These are phyloP conservation scores for Hyparrhenia diplandra DNA, from an alignment of 176 grass and related monocot species.

Conservation along the genomic window DNA sequence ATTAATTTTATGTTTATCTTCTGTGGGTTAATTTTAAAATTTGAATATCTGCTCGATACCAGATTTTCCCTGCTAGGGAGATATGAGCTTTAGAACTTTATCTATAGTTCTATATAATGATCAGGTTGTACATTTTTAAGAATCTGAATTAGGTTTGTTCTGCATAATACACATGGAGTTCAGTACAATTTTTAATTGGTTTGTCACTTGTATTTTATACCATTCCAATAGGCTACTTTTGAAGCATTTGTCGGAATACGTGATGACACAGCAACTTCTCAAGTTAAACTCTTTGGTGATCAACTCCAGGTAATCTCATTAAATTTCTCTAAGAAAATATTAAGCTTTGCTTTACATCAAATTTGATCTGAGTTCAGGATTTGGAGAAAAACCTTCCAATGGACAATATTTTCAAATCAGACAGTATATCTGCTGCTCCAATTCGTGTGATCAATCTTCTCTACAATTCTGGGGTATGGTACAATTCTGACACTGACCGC, in stretches of 20 bases:
- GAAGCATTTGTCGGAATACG: slow-evolving; percentile 88
- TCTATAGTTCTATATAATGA: not conserved
- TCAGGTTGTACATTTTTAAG: not conserved
- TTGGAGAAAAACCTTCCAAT: slow-evolving; percentile 94
- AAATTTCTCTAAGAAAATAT: slow-evolving; percentile 1
- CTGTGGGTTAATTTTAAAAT: not conserved
- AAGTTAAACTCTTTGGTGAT: slow-evolving; percentile 88
- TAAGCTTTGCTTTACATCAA: slow-evolving; percentile 18
- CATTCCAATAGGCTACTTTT: slow-evolving; percentile 66
- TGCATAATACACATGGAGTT: not conserved
- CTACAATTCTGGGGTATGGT: slow-evolving; percentile 86
- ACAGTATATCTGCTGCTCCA: slow-evolving; percentile 76
- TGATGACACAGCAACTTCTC: slow-evolving; percentile 74
- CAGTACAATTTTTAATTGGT: not conserved
- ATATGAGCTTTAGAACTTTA: not conserved
- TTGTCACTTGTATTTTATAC: slow-evolving; percentile 14
- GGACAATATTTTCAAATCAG: slow-evolving; percentile 88
- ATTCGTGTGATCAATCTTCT: slow-evolving; percentile 94
- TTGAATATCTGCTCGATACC: not conserved
- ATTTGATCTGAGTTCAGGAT: slow-evolving; percentile 40
- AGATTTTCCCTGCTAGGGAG: not conserved
- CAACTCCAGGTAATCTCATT: slow-evolving; percentile 44
- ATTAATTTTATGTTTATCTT: slow-evolving; percentile 10
- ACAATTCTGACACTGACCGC: not conserved
- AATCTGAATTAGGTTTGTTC: not conserved